A percentile compares a stretch with the other conserved stretches of the same genome.
Conservation (phyloP, 2,329 filamentous ascomycete species). For the Neonectria punicea region DNA sequence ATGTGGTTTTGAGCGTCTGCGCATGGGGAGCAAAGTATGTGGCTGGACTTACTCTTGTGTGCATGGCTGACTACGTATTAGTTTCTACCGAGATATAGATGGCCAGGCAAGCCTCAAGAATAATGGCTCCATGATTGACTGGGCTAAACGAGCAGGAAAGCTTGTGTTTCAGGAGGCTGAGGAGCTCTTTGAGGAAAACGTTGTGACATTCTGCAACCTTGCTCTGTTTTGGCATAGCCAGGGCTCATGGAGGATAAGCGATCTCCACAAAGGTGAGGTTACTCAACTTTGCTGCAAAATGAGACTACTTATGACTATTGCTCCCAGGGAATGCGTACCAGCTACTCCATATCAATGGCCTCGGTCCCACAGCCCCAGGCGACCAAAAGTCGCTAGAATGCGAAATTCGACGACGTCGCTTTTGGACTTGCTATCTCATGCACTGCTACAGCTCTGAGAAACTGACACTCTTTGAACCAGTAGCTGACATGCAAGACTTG, state of each 20-base stretch:
- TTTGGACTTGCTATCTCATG: constrained; percentile 31
- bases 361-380: too few relatives aligned
- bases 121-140: constrained; percentile 3
- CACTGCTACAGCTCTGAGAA: constrained; percentile 27
- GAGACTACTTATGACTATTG: too few relatives aligned
- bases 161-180: constrained; percentile 27
- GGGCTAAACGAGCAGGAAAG: constrained; percentile 28
- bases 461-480: constrained; percentile 10
- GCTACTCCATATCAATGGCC: constrained; percentile 20
- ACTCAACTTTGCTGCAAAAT: too few relatives aligned
- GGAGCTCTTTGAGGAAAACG: constrained; percentile 26
- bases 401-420: constrained; percentile 21
- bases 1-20: constrained; percentile 29
- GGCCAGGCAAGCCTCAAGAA: background rate
- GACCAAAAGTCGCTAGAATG: background rate
- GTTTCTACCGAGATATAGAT: constrained; percentile 26
- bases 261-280: constrained; percentile 29
- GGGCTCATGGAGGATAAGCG: constrained; percentile 34
- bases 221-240: constrained; percentile 38
- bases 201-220: constrained; percentile 32
- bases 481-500: constrained; percentile 9
- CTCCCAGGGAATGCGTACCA: constrained; percentile 29
- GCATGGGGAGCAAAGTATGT: constrained; percentile 37
- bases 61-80: background rate
- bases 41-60: too few relatives aligned